Evolutionary conservation across 2,329 filamentous ascomycete genomes (phyloP).

Genomic region (Calonectria honghensis): DNA sequence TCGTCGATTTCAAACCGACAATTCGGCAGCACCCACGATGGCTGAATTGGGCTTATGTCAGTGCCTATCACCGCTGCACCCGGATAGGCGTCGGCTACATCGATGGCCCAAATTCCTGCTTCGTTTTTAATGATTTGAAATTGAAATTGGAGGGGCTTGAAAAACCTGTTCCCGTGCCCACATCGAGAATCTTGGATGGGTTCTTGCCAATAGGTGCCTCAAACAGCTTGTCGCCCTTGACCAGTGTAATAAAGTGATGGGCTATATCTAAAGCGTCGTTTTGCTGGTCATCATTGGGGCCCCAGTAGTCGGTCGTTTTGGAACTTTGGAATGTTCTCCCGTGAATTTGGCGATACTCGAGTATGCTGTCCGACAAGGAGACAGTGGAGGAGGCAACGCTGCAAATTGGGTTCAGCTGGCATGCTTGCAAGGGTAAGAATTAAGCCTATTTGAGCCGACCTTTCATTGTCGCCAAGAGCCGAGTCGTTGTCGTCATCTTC

Average conservation of each 20-base stretch:
- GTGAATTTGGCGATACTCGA: constrained; percentile 32
- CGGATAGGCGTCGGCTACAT: constrained; percentile 17
- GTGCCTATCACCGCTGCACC: constrained; percentile 23
- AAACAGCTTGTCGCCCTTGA: constrained; percentile 19
- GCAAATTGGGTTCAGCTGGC: neutral
- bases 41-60: constrained; percentile 26
- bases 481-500: constrained; percentile 30
- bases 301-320: constrained; percentile 30
- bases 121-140: neutral
- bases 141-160: no score
- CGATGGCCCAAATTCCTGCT: constrained; percentile 33
- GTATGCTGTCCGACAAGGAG: constrained; percentile 27
- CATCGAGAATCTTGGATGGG: constrained; percentile 26
- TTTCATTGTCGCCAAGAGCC: constrained; percentile 29
- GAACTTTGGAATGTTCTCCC: constrained; percentile 30
- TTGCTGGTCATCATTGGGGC: constrained; percentile 30
- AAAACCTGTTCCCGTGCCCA: constrained; percentile 30
- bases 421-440: neutral
- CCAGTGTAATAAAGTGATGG: constrained; percentile 23
- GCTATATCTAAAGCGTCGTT: constrained; percentile 22
- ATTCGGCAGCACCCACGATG: constrained; percentile 24
- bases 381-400: constrained; percentile 21
- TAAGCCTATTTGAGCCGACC: constrained; percentile 7
- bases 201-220: constrained; percentile 19
- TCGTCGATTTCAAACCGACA: constrained; percentile 32